Percentiles rank a stretch among this genome's conserved stretches.
Evolutionary conservation across 208 protist species (phyloP).

Genomic region (Trypanosomatidae sp.): DNA sequence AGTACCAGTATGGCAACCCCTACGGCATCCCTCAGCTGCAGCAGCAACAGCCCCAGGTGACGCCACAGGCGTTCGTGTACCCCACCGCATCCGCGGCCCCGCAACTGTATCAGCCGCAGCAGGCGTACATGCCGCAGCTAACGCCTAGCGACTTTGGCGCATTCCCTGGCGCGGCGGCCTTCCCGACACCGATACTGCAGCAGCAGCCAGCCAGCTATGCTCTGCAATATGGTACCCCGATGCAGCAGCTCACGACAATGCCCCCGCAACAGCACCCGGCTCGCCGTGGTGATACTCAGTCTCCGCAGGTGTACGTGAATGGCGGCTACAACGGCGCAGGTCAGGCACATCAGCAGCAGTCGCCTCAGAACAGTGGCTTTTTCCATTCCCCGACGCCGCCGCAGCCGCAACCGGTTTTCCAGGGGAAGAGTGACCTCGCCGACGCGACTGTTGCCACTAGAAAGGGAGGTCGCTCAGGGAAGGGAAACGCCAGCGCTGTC

Average conservation of each 20-base stretch:
- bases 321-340: conserved; percentile 15
- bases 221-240: neutral
- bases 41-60: conserved; percentile 13
- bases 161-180: conserved; percentile 1
- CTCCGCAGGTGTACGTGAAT: conserved; percentile 27
- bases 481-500: neutral
- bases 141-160: conserved; percentile 2
- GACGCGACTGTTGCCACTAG: neutral
- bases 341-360: conserved; percentile 4
- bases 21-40: conserved; percentile 11
- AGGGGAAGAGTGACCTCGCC: neutral
- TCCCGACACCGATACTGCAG: neutral
- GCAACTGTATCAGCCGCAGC: conserved; percentile 1
- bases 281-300: conserved; percentile 13
- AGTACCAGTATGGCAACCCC: conserved; percentile 7
- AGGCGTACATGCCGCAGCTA: conserved; percentile 22
- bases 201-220: conserved; percentile 12
- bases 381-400: neutral
- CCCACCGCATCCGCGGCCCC: neutral
- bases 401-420: conserved; percentile 12
- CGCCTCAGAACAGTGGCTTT: conserved; percentile 1
- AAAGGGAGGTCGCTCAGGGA: neutral
- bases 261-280: conserved; percentile 7
- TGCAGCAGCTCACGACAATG: conserved; percentile 13
- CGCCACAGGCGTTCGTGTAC: conserved; percentile 4